Conservation (phyloP, 257 asterid species). For the Mentha longifolia region DNA sequence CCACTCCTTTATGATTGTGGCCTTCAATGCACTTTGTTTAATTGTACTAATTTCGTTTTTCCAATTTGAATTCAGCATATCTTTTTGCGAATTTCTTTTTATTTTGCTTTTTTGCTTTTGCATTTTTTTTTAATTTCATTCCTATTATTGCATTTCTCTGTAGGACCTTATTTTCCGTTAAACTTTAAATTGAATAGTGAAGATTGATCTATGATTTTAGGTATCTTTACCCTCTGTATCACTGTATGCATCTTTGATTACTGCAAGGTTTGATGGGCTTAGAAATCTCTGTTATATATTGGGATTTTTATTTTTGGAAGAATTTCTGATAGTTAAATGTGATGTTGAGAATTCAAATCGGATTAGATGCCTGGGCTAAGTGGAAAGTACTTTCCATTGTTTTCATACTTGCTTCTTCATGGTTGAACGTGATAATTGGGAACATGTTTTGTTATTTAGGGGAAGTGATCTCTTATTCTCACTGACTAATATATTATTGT, state of each 20-base stretch:
- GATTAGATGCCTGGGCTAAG: no score
- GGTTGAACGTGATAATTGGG: neutral
- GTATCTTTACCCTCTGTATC: no score
- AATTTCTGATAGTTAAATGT: neutral
- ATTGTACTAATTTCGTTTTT: neutral
- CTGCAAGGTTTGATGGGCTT: neutral
- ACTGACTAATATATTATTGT: neutral
- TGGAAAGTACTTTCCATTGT: no score
- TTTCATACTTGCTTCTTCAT: neutral
- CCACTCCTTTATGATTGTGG: slow-evolving; percentile 35
- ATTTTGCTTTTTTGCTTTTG: neutral
- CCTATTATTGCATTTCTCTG: no score
- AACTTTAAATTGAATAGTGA: slow-evolving; percentile 7
- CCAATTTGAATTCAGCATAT: neutral
- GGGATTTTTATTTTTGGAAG: neutral
- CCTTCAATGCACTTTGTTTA: slow-evolving; percentile 26
- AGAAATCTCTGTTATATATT: neutral
- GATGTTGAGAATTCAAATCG: neutral
- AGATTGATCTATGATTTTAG: neutral
- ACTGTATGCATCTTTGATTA: no score
- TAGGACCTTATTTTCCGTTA: no score
- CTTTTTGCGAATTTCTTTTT: neutral
- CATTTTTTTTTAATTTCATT: no score
- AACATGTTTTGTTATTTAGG: neutral
- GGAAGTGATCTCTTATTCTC: neutral